phyloP scores from a whole-genome alignment of 768 basidiomycete genomes.

The Phallus indusiatus region DNA sequence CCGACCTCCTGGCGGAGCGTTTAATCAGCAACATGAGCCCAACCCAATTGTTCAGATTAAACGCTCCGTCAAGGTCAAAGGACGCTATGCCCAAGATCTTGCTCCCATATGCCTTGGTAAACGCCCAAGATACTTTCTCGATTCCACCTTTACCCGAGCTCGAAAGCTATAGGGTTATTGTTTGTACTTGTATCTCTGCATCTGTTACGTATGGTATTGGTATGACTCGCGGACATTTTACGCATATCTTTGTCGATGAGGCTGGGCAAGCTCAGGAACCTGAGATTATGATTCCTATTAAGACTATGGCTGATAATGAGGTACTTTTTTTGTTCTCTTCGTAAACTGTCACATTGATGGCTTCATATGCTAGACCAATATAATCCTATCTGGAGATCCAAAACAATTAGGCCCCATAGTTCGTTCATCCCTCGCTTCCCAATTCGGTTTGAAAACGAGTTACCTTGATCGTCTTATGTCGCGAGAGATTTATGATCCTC shows the following conservation, averaged over 20 bases:
- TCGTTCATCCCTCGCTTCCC: conserved; percentile 20
- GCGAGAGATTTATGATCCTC: conserved; percentile 20
- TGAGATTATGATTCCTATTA: conserved; percentile 38
- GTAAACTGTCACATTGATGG: neutral
- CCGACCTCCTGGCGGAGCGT: conserved; percentile 45
- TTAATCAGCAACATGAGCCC: conserved; percentile 20
- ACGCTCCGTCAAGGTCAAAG: conserved; percentile 36
- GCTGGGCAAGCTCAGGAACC: conserved; percentile 58
- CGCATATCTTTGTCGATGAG: conserved; percentile 55
- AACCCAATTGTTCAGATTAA: conserved; percentile 41
- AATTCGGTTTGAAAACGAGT: conserved; percentile 23
- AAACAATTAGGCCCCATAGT: conserved; percentile 31
- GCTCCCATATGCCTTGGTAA: conserved; percentile 28
- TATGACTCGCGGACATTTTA: conserved; percentile 43
- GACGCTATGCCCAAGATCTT: conserved; percentile 30
- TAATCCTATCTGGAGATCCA: conserved; percentile 29
- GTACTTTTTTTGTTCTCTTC: neutral
- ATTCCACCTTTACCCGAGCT: conserved; percentile 34
- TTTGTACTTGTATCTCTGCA: conserved; percentile 49
- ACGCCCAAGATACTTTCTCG: conserved; percentile 32
- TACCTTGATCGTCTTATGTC: conserved; percentile 29
- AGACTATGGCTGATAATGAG: conserved; percentile 20
- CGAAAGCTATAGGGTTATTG: conserved; percentile 39
- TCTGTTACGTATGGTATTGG: conserved; percentile 40
- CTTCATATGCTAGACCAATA: conserved; percentile 18